Evolutionary conservation across 2,329 filamentous ascomycete species (phyloP).

Genomic region (Claviceps monticola): DNA sequence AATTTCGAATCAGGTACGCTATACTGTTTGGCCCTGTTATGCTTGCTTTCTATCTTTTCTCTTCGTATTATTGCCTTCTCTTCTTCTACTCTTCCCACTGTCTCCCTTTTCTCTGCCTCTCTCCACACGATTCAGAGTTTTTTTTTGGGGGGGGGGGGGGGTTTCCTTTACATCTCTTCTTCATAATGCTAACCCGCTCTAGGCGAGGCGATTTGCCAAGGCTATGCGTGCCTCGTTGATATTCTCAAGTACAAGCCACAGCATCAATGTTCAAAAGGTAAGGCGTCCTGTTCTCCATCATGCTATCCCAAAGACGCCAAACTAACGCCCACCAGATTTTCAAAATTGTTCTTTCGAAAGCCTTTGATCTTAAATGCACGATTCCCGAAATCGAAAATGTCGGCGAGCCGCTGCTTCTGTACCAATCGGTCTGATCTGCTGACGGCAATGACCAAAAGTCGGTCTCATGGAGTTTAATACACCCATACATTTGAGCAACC

Average conservation of each 20-base stretch:
- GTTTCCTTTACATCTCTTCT: neutral
- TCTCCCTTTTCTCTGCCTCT: neutral
- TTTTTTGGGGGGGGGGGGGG: no score
- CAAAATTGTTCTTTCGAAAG: conserved; percentile 97
- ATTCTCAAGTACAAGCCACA: conserved; percentile 97
- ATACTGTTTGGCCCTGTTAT: no score
- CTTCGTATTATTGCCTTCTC: neutral
- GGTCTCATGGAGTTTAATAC: no score
- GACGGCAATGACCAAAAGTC: neutral
- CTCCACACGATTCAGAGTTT: no score
- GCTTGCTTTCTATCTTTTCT: conserved; percentile 2
- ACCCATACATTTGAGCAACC: neutral
- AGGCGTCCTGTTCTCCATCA: neutral
- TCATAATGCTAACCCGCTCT: neutral
- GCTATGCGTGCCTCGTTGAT: conserved; percentile 97
- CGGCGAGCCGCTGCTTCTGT: conserved; percentile 86
- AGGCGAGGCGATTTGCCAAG: conserved; percentile 92
- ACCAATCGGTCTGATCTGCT: conserved; percentile 44
- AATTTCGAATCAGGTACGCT: conserved; percentile 76
- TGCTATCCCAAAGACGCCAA: neutral
- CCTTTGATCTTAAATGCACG: conserved; percentile 96
- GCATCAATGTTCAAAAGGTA: conserved; percentile 98
- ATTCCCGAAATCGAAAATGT: conserved; percentile 98
- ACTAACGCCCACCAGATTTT: conserved; percentile 57
- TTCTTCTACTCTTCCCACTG: neutral